Evolutionary conservation across 768 basidiomycete genomes (phyloP).

Genomic region (Suillus paluster): DNA sequence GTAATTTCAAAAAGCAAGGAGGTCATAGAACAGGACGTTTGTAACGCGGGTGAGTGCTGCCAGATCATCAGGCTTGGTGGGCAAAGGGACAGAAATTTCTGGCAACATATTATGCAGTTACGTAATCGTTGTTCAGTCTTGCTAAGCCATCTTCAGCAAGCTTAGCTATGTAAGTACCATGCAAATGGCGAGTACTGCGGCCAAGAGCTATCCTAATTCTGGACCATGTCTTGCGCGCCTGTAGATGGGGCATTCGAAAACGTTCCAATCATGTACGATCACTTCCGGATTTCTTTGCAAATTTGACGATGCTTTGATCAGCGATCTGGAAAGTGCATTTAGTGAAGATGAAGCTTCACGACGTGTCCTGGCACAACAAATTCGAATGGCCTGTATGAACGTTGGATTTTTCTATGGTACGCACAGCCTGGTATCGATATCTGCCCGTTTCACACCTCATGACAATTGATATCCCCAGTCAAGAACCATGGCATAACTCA

Average conservation of each 20-base stretch:
- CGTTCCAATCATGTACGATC: conserved; percentile 31
- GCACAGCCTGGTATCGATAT: conserved; percentile 15
- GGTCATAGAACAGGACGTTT: background rate
- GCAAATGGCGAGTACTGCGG: no score
- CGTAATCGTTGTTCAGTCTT: no score
- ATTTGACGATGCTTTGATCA: background rate
- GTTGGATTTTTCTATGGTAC: conserved; percentile 85
- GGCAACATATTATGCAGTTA: conserved; percentile 1
- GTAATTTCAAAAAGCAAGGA: background rate
- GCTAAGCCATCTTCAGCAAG: no score
- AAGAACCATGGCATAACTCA: conserved; percentile 76
- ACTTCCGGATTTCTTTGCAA: background rate
- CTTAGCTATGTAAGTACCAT: no score
- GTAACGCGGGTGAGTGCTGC: background rate
- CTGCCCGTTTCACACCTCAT: background rate
- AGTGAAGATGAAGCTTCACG: conserved; percentile 21
- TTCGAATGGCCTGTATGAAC: conserved; percentile 73
- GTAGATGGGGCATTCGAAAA: conserved; percentile 14
- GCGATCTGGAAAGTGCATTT: conserved; percentile 24
- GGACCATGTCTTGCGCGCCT: background rate
- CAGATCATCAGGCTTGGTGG: background rate
- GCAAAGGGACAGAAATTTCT: conserved; percentile 11
- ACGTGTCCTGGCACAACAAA: conserved; percentile 49
- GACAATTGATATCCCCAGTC: conserved; percentile 55
- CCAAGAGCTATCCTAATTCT: background rate